Evolutionary conservation across 2,329 filamentous ascomycete species (phyloP), one percentile per base, ranked within the genome.

Genomic region (Xylariales sp.): DNA sequence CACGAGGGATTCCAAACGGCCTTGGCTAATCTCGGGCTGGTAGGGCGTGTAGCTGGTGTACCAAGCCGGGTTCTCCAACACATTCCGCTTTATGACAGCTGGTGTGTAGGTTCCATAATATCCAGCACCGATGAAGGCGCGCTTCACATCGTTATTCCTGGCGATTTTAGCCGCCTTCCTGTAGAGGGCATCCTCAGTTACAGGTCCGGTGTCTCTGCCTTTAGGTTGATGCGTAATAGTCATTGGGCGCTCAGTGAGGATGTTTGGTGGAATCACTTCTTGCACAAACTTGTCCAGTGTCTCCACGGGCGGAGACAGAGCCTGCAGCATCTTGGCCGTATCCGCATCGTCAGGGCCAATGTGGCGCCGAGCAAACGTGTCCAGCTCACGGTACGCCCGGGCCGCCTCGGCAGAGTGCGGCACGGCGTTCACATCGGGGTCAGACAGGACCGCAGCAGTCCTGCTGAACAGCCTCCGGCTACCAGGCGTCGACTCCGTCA

Each of bases 21-120:
- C 91, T 66, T 97, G 91, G 60, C 89, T 95, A 69, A 97, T 95
- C 67, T 97, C 91, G 3, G 91, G 85, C 67, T 97, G 91, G 65
- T 96, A 97, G 13, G 91, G 91, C 0, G 91, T 96, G 63, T 97
- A 96, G 66, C 89, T 95, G 28, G 91, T 97, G 62, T 97, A 97
- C 91, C 91, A 97, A 8, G 83, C 89, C 5, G 91, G 91, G 60
- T 85, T 91, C 71, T 97, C 89, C 41, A 97, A 69, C 5, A 97
- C 76, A 59, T 96, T 96, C 50, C 90, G 77, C 71, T 93, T 88
- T 60, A 97, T 95, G 40, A 96, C 90, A 40, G 88, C 78, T 5
- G 91, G 91, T 1, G 87, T 84, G 49, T 84, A 76, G n/a, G 88
- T 91, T 24, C 81, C 83, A 48, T 91, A 88, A 71, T 96, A 97